Conservation (phyloP, 2,329 filamentous ascomycete genomes). For the Aspergillus transmontanensis region DNA sequence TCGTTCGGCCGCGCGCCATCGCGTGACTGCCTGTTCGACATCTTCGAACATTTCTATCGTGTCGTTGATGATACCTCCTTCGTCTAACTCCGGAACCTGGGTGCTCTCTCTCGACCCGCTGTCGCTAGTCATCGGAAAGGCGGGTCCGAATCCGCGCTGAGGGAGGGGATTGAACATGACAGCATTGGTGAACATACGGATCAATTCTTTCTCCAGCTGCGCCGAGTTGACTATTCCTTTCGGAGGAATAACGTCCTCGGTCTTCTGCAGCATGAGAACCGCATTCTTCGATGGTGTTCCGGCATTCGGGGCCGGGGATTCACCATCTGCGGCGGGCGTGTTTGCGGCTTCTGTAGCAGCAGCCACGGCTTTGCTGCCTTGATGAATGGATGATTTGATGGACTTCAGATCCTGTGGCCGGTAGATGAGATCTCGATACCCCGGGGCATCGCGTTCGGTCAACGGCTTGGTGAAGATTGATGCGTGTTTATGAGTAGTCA, state of each 20-base stretch:
- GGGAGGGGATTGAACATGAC: constrained; percentile 97
- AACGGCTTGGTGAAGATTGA: constrained; percentile 78
- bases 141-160: constrained; percentile 67
- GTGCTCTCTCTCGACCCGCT: constrained; percentile 39
- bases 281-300: constrained; percentile 44
- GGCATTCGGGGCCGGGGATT: constrained; percentile 41
- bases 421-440: constrained; percentile 73
- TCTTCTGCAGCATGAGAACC: constrained; percentile 54
- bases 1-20: constrained; percentile 72
- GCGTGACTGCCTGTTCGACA: constrained; percentile 75
- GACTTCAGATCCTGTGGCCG: constrained; percentile 77
- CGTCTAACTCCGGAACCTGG: constrained; percentile 68
- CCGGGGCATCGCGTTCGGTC: constrained; percentile 73
- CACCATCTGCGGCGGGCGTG: constrained; percentile 63
- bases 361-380: constrained; percentile 48
- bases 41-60: constrained; percentile 87
- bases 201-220: constrained; percentile 88
- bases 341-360: constrained; percentile 63
- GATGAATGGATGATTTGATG: constrained; percentile 70
- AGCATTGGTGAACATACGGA: constrained; percentile 96
- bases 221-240: constrained; percentile 89
- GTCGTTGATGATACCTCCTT: constrained; percentile 85
- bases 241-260: constrained; percentile 78
- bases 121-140: constrained; percentile 57
- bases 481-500: constrained; percentile 74